These are phyloP conservation scores for Sisymbrium irio DNA, from an alignment of 345 rosid species.

Conservation along the genomic window DNA sequence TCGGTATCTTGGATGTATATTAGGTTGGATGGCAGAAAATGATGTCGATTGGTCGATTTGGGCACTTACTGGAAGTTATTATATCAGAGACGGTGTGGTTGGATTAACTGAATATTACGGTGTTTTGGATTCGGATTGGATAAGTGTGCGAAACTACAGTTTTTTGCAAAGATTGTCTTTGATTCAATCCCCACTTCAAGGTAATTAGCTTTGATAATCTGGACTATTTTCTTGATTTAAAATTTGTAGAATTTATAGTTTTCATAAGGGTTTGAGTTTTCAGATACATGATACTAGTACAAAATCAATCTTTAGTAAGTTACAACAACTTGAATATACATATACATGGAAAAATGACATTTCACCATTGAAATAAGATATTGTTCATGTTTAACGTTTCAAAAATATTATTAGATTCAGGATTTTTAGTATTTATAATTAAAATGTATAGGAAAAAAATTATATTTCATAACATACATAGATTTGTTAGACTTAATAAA, in stretches of 20 bases:
- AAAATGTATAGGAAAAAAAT: no score
- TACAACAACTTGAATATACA: background rate
- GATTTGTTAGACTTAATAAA: no score
- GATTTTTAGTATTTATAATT: no score
- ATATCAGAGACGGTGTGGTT: slow-evolving; percentile 57
- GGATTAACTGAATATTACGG: slow-evolving; percentile 71
- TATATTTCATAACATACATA: no score
- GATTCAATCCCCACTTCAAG: slow-evolving; percentile 61
- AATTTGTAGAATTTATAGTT: background rate
- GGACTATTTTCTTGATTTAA: background rate
- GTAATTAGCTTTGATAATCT: slow-evolving; percentile 18
- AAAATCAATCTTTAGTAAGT: background rate
- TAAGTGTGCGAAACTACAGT: slow-evolving; percentile 40
- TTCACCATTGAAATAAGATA: no score
- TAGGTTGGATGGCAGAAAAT: slow-evolving; percentile 63
- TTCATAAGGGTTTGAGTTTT: background rate
- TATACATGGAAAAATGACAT: no score
- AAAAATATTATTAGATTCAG: background rate
- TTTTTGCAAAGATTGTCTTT: slow-evolving; percentile 50
- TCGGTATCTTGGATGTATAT: slow-evolving; percentile 62
- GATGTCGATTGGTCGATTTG: slow-evolving; percentile 84
- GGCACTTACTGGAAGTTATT: slow-evolving; percentile 73
- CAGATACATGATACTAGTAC: background rate
- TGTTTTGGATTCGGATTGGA: slow-evolving; percentile 54
- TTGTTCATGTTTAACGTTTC: no score